Percentiles rank a stretch among this genome's conserved stretches.
Conservation (phyloP, 1,284 basidiomycete genomes). For the Schizopora paradoxa region DNA sequence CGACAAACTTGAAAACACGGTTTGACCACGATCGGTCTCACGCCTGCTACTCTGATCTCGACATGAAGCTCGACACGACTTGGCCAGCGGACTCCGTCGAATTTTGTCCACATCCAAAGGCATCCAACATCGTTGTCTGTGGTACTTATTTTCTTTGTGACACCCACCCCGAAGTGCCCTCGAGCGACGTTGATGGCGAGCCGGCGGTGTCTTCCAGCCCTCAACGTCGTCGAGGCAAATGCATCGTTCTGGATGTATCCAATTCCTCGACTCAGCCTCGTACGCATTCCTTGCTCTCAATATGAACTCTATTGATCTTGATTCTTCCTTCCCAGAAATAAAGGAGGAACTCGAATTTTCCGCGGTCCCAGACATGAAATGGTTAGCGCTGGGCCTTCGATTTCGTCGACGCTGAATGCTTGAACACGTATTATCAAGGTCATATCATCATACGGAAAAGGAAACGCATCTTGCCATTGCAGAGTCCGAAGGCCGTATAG, state of each 20-base stretch:
- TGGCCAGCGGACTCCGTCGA: constrained; percentile 89
- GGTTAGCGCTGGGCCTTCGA: constrained; percentile 41
- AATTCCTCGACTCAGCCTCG: constrained; percentile 24
- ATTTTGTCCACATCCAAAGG: constrained; percentile 70
- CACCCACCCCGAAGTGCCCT: constrained; percentile 49
- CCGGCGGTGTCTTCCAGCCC: constrained; percentile 18
- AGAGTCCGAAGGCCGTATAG: constrained; percentile 77
- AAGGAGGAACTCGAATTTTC: constrained; percentile 69
- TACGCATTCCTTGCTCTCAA: not conserved
- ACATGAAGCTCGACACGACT: constrained; percentile 55
- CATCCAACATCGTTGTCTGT: constrained; percentile 69
- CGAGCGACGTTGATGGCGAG: constrained; percentile 14
- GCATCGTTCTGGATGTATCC: constrained; percentile 59
- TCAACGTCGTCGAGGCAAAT: constrained; percentile 56
- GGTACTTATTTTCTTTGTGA: constrained; percentile 90
- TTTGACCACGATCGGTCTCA: not conserved
- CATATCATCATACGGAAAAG: no score
- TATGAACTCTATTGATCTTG: no score
- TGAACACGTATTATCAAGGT: no score
- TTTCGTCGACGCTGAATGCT: not conserved
- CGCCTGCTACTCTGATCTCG: not conserved
- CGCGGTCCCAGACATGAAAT: constrained; percentile 91
- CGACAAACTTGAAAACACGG: not conserved
- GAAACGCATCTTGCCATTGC: constrained; percentile 73
- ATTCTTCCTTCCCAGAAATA: no score